Evolutionary conservation across 2,329 filamentous ascomycete species (phyloP).

Genomic region (Aspergillus sp.): DNA sequence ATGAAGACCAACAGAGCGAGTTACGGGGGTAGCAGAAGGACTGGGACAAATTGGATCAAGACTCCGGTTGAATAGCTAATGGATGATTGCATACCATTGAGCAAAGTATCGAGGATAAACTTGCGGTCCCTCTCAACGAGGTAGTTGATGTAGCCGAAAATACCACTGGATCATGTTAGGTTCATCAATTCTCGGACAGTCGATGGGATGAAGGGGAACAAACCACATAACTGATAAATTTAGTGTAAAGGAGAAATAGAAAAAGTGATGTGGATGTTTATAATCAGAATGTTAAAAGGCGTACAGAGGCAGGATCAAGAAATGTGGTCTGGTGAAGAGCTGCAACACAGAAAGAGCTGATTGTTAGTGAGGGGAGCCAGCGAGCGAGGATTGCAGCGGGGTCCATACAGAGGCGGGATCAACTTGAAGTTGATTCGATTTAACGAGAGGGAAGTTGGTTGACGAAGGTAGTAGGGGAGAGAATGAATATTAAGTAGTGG

Average conservation of each 20-base stretch:
- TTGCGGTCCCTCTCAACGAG: slow-evolving; percentile 97
- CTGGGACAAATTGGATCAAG: neutral
- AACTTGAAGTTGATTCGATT: neutral
- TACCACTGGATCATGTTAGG: slow-evolving; percentile 32
- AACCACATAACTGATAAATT: slow-evolving; percentile 36
- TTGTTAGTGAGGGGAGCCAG: neutral
- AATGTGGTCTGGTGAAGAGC: neutral
- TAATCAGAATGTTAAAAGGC: neutral
- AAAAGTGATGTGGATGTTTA: neutral
- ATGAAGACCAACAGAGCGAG: neutral
- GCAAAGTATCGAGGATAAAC: slow-evolving; percentile 91
- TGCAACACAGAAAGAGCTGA: neutral
- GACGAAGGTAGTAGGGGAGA: neutral
- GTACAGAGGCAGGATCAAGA: neutral
- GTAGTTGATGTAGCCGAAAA: slow-evolving; percentile 97
- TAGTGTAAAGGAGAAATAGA: neutral
- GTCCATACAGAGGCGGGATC: neutral
- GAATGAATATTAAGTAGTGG: neutral
- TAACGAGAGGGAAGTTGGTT: neutral
- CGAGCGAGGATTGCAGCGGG: neutral
- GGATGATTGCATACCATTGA: slow-evolving; percentile 71
- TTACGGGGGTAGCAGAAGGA: neutral
- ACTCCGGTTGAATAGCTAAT: neutral
- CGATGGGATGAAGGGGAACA: slow-evolving; percentile 10
- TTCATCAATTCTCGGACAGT: neutral